Percentiles rank a stretch among this genome's conserved stretches.
These are phyloP conservation scores for Torulaspora franciscae DNA, from an alignment of 805 yeast genomes.

Conservation along the genomic window DNA sequence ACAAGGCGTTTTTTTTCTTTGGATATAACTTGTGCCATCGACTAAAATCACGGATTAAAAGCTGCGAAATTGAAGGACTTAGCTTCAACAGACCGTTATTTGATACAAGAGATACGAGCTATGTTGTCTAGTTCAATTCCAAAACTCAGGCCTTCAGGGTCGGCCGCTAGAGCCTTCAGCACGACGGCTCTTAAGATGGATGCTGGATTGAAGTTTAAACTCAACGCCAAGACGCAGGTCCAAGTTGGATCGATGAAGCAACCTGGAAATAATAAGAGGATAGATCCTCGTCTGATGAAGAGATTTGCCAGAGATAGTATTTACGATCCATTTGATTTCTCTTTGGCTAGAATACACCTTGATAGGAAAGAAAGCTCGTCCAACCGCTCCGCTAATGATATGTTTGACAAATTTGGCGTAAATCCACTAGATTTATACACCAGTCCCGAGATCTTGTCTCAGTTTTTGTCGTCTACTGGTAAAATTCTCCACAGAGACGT, in stretches of 20 bases:
- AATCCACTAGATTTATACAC: slow-evolving; percentile 69
- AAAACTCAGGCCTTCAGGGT: not conserved
- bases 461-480: slow-evolving; percentile 66
- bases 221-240: slow-evolving; percentile 11
- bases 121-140: not conserved
- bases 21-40: too few species aligned
- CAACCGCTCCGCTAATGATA: slow-evolving; percentile 26
- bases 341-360: slow-evolving; percentile 51
- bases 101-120: not conserved
- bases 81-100: too few species aligned
- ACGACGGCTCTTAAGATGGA: slow-evolving; percentile 1
- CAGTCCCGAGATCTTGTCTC: slow-evolving; percentile 63
- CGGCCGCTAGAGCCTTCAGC: slow-evolving; percentile 4
- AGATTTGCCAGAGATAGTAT: slow-evolving; percentile 48
- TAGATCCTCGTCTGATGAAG: slow-evolving; percentile 40
- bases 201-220: slow-evolving; percentile 7
- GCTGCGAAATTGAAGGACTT: too few species aligned
- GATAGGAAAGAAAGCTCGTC: slow-evolving; percentile 38
- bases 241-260: slow-evolving; percentile 10
- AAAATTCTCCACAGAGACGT: slow-evolving; percentile 67
- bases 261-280: slow-evolving; percentile 22
- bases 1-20: too few species aligned
- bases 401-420: slow-evolving; percentile 48
- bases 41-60: too few species aligned
- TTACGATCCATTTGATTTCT: slow-evolving; percentile 81